Base-by-base conservation (phyloP, 805 yeast genomes). In the Clavispora santaluciae region DNA sequence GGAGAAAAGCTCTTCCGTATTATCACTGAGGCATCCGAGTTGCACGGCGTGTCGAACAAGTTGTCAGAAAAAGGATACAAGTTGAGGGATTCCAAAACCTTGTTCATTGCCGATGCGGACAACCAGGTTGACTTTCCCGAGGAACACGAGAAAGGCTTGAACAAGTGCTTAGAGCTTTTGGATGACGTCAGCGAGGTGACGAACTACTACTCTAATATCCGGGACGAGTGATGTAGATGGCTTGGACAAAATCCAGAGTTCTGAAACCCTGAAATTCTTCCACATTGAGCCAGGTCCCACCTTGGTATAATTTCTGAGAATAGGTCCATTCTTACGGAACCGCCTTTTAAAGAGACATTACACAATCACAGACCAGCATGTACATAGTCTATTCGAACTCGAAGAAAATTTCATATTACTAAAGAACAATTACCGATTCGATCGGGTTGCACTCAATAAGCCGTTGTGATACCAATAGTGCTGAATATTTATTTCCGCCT, bases 161-260 rank as follows among this genome's bases (percentile, higher is more conserved):
- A 73, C 12, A 84, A 79, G 54, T 77, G 89, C 25, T 59, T 83
- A 24, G 66, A 60, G 17, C 69, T 71, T 36, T 66, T 91, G 35
- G 95, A 87, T 40, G 87, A 81, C 24, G 66, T 88, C n/a, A 88
- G 83, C 37, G 98, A 93, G 52, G 86, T 91, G 16, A 79, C 87
- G 6, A 87, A 79, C 46, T 79, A 86, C 44, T 86, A 86, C 63
- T 75, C 86, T 22, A 91, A 88, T 57, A 67, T 78, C 50, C 72
- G 66, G 44, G 74, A 70, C 22, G 44, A 45, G 31, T 28, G n/a
- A n/a, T n/a, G n/a, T n/a, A n/a, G n/a, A n/a, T n/a, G n/a, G n/a
- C n/a, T n/a, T n/a, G n/a, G n/a, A n/a, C n/a, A n/a, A n/a, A n/a
- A n/a, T n/a, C n/a, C n/a, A n/a, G n/a, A n/a, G n/a, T n/a, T n/a